Evolutionary conservation across 1,284 basidiomycete species (phyloP), one percentile per base, ranked within the genome.

Genomic region (Amylostereum areolatum): DNA sequence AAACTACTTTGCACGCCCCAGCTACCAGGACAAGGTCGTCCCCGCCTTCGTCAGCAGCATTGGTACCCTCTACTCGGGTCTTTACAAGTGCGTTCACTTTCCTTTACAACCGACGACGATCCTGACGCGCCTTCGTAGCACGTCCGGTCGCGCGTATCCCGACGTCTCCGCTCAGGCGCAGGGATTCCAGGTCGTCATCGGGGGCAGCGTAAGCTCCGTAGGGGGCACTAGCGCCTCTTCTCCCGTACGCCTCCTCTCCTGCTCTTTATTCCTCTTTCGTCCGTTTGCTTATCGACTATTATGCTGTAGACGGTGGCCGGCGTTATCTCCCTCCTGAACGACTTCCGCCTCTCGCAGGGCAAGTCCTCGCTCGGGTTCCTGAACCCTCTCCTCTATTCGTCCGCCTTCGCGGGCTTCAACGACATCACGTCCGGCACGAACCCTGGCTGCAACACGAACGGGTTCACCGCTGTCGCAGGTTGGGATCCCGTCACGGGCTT

Each of bases 1-100:
- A 34, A 67, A 72, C 57, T 64, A 69, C 58, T 79, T 75, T 58
- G 52, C 58, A 18, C 47, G 48, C 0, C 71, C 74, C 1, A 52
- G 48, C 4, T 79, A 70, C 58, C 76, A 77, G 59, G 32, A 55
- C 25, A 27, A 53, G 4, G 66, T 61, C 6, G 71, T 76, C 12
- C 33, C 54, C 1, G 50, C 58, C n/a, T 78, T 69, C 58, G 44
- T 71, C 28, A 47, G 43, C 10, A 54, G 51, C 10, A 52, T 68
- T n/a, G 64, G 61, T 8, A 50, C 42, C 43, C 58, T 62, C 27
- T 63, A 66, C 51, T 47, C 59, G 25, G 66, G 65, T 25, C 29
- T 59, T 40, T 63, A 59, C 56, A 61, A 59, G 52, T 55, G 35
- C 40, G 57, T 43, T 24, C 11, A 12, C 6, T 10, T 31, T 36